Base-by-base conservation (phyloP, 352 stramenopile species). In the Phytophthora sp. region DNA sequence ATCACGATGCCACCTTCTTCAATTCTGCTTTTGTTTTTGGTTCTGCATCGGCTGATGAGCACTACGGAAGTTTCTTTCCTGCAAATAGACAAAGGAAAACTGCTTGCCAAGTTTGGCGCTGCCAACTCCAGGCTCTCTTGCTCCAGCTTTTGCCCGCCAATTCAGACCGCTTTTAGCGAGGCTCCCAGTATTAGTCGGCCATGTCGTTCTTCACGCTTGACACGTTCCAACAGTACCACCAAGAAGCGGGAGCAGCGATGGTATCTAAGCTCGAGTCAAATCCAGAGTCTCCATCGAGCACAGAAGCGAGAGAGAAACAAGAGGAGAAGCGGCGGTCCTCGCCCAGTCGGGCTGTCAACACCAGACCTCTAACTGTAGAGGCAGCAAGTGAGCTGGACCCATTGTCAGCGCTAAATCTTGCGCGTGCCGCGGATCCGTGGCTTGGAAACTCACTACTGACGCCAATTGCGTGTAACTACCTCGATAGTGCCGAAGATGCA, bases 351-450 rank as follows among this genome's bases (percentile, higher is more conserved):
- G 5, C 49, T 31, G 35, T 42, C 15, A 48, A 23, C 23, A 57
- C 48, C 13, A 70, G 42, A 5, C 13, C 54, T 4, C 31, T 69
- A 12, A 55, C 48, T 10, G 34, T 44, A 51, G 2, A 53, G 48
- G 39, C 42, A 12, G 54, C 69, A 20, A 86, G 72, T 23, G 74
- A 90, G 21, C 65, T 87, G 20, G 78, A 90, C 28, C 76, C 76
- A 3, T 51, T 86, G 1, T 90, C 81, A 7, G 53, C 78, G 0
- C 30, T 78, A 1, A 85, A 87, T 28, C 53, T 89, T 18, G 62
- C 73, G 37, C 75, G 71, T 21, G 73, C 70, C 15, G 66, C 73
- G 13, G 76, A 89, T 39, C 80, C 80, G 12, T 87, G 75, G 77
- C 62, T 79, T 44, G 74, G 70, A 28, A 87, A 86, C 53, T 65